Conservation (phyloP, 148 eudicot genomes). For the Silene uniflora region DNA sequence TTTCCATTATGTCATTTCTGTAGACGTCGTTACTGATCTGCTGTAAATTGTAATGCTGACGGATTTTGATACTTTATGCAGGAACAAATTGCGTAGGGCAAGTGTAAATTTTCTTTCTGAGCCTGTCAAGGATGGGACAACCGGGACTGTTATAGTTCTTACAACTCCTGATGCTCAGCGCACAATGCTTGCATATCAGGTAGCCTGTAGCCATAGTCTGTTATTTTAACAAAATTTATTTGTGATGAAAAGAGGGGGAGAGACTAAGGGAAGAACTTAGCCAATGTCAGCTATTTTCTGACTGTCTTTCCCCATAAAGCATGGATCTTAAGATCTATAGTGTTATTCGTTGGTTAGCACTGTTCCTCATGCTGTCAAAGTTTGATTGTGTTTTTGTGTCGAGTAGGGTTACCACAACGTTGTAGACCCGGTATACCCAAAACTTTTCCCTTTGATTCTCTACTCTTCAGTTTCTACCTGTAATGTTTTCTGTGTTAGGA, state of each 20-base stretch:
- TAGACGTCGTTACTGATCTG: neutral
- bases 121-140: conserved; percentile 90
- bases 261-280: neutral
- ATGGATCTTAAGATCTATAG: neutral
- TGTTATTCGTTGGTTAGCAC: neutral
- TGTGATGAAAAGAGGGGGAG: neutral
- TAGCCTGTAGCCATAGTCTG: conserved; percentile 18
- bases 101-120: conserved; percentile 89
- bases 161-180: conserved; percentile 99
- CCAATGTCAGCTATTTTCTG: neutral
- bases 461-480: neutral
- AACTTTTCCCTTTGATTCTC: no score
- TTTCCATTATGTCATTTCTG: neutral
- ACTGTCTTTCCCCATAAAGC: neutral
- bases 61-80: conserved; percentile 18
- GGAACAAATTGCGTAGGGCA: conserved; percentile 79
- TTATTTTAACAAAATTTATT: neutral
- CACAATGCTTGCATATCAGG: conserved; percentile 99
- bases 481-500: neutral
- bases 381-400: neutral
- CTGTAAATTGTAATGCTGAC: neutral
- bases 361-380: neutral
- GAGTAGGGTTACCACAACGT: no score
- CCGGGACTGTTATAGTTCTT: conserved; percentile 95
- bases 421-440: no score